Percentiles rank a stretch among this genome's conserved stretches.
phyloP scores from a whole-genome alignment of 352 stramenopile genomes.

The Phytopythium sindhum region DNA sequence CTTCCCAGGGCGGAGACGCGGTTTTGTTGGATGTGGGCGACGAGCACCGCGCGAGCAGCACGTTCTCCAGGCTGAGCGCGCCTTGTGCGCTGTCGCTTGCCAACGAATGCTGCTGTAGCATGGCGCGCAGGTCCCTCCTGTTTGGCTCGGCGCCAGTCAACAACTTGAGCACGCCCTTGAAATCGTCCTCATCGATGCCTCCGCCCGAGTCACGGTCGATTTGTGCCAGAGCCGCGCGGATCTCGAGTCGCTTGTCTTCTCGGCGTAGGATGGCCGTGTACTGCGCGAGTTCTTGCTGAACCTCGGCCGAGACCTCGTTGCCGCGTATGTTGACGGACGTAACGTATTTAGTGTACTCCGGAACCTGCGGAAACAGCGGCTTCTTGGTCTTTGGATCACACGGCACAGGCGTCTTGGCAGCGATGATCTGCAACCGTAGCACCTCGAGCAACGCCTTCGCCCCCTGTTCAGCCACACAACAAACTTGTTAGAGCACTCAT shows the following conservation, averaged over 20 bases:
- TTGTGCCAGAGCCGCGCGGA: slow-evolving; percentile 63
- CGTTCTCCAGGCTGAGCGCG: slow-evolving; percentile 58
- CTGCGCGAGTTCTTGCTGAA: slow-evolving; percentile 66
- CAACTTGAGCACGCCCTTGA: slow-evolving; percentile 75
- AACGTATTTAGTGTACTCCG: slow-evolving; percentile 68
- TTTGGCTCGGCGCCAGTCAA: slow-evolving; percentile 64
- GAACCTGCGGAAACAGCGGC: slow-evolving; percentile 30
- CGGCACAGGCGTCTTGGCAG: slow-evolving; percentile 53
- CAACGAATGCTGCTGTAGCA: slow-evolving; percentile 56
- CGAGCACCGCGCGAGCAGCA: slow-evolving; percentile 69
- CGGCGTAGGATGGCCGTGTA: slow-evolving; percentile 72
- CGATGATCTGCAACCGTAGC: slow-evolving; percentile 73
- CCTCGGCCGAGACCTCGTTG: slow-evolving; percentile 62
- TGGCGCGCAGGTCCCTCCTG: slow-evolving; percentile 68
- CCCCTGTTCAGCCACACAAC: slow-evolving; percentile 31
- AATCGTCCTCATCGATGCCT: slow-evolving; percentile 71
- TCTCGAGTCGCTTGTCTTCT: slow-evolving; percentile 80
- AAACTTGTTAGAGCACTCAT: background rate
- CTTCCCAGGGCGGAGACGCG: slow-evolving; percentile 66
- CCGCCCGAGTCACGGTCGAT: slow-evolving; percentile 59
- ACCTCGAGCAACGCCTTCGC: slow-evolving; percentile 70
- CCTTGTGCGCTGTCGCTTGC: slow-evolving; percentile 51
- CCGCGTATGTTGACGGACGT: slow-evolving; percentile 75
- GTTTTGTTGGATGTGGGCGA: slow-evolving; percentile 68
- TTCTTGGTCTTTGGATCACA: slow-evolving; percentile 52